phyloP scores from a whole-genome alignment of 2,329 filamentous ascomycete species.

The Lasiodiplodia hormozganensis region DNA sequence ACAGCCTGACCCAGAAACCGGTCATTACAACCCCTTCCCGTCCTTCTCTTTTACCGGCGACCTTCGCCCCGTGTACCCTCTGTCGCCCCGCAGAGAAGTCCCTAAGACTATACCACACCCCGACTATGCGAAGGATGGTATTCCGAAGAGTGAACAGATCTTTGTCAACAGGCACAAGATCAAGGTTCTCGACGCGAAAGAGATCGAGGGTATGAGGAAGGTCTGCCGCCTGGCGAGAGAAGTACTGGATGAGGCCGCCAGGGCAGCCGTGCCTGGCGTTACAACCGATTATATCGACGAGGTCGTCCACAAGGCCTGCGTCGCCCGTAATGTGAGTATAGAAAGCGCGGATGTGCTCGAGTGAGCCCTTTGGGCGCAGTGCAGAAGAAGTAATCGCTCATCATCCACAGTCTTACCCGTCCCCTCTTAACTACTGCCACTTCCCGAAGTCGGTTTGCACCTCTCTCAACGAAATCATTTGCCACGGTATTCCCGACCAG shows the following conservation, averaged over 20 bases:
- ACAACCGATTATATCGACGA: conserved; percentile 96
- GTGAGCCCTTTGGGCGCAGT: not conserved
- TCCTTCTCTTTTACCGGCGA: conserved; percentile 81
- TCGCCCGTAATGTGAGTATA: conserved; percentile 82
- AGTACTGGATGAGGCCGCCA: conserved; percentile 89
- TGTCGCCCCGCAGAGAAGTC: conserved; percentile 56
- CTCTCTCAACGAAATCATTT: conserved; percentile 96
- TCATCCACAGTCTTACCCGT: conserved; percentile 81
- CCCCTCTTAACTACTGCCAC: conserved; percentile 91
- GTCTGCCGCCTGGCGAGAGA: conserved; percentile 87
- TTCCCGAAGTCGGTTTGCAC: conserved; percentile 99
- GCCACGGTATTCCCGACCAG: conserved; percentile 96
- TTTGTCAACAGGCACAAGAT: conserved; percentile 80
- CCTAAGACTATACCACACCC: conserved; percentile 83
- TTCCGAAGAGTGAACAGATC: conserved; percentile 69
- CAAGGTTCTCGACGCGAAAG: conserved; percentile 78
- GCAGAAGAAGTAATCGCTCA: conserved; percentile 32
- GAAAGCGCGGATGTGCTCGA: not conserved
- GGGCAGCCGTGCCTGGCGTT: conserved; percentile 84
- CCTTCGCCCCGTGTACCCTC: conserved; percentile 79
- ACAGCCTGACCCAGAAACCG: conserved; percentile 91
- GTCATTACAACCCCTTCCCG: conserved; percentile 90
- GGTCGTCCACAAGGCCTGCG: conserved; percentile 90
- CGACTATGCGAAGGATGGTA: conserved; percentile 87
- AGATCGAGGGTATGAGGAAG: conserved; percentile 89